Evolutionary conservation across 805 yeast species (phyloP).

Genomic region (Ogataea kodamae): DNA sequence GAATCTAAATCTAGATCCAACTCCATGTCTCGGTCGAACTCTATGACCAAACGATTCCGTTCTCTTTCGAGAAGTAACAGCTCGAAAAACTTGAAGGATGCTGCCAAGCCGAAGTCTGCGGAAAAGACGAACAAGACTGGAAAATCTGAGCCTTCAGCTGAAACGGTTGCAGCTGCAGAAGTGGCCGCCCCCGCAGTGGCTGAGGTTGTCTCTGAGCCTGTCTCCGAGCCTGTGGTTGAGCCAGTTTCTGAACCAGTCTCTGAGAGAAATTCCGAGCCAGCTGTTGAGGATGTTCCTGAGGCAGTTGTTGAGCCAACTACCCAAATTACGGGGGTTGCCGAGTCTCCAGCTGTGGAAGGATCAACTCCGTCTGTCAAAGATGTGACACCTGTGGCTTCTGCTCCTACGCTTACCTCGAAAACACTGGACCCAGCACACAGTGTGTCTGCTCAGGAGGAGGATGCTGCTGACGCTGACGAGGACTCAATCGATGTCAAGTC

Average conservation of each 20-base stretch:
- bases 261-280: slow-evolving; percentile 14
- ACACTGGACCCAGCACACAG: slow-evolving; percentile 5
- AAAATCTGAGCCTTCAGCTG: slow-evolving; percentile 21
- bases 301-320: slow-evolving; percentile 2
- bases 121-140: slow-evolving; percentile 21
- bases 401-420: slow-evolving; percentile 2
- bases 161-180: slow-evolving; percentile 22
- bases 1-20: slow-evolving; percentile 32
- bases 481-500: slow-evolving; percentile 22
- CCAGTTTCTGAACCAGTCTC: slow-evolving; percentile 2
- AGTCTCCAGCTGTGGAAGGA: too few relatives aligned
- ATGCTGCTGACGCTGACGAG: slow-evolving; percentile 19
- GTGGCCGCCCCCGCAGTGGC: slow-evolving; percentile 15
- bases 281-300: slow-evolving; percentile 7
- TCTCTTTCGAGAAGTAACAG: slow-evolving; percentile 23
- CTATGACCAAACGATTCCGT: slow-evolving; percentile 16
- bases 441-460: slow-evolving; percentile 5
- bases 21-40: slow-evolving; percentile 22
- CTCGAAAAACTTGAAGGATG: slow-evolving; percentile 16
- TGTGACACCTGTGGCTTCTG: background rate
- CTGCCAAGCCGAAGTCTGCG: slow-evolving; percentile 14
- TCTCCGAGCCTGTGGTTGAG: slow-evolving; percentile 2
- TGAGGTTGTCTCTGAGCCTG: background rate
- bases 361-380: background rate
- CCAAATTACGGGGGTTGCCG: too few relatives aligned